Percentiles rank a stretch among this genome's conserved stretches.
These are phyloP conservation scores for Glaciozyma antarctica DNA, from an alignment of 768 basidiomycete species.

Conservation along the genomic window DNA sequence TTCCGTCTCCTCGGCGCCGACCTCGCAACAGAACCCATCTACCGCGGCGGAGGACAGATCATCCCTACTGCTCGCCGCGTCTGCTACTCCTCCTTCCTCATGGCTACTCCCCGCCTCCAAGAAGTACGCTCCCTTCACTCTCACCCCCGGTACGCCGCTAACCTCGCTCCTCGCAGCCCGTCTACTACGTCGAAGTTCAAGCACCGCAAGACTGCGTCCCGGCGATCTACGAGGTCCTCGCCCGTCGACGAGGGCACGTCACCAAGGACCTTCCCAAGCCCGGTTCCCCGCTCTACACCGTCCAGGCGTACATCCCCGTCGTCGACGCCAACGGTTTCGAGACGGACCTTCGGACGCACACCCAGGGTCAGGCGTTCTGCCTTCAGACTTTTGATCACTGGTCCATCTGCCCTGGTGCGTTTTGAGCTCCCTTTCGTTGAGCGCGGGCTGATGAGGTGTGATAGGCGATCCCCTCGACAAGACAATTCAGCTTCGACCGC, in stretches of 20 bases:
- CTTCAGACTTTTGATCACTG: slow-evolving; percentile 96
- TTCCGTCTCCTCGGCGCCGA: slow-evolving; percentile 90
- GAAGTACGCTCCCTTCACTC: slow-evolving; percentile 36
- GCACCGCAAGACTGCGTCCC: slow-evolving; percentile 98
- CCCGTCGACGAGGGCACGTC: slow-evolving; percentile 97
- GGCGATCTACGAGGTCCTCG: slow-evolving; percentile 94
- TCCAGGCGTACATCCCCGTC: slow-evolving; percentile 95
- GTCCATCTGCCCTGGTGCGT: slow-evolving; percentile 88
- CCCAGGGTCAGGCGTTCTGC: slow-evolving; percentile 98
- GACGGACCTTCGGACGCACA: slow-evolving; percentile 92
- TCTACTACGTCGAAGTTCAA: slow-evolving; percentile 99
- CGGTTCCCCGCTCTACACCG: slow-evolving; percentile 92
- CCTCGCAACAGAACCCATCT: slow-evolving; percentile 90
- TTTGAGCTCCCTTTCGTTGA: slow-evolving; percentile 8
- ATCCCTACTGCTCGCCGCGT: slow-evolving; percentile 98
- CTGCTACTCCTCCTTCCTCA: slow-evolving; percentile 97
- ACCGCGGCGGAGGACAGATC: slow-evolving; percentile 94
- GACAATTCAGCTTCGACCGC: slow-evolving; percentile 84
- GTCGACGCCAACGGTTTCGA: slow-evolving; percentile 99
- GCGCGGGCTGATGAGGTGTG: not conserved
- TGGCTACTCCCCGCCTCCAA: slow-evolving; percentile 50
- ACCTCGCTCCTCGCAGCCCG: slow-evolving; percentile 56
- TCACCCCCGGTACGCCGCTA: not conserved
- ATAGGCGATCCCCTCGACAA: slow-evolving; percentile 95
- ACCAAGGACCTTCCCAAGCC: slow-evolving; percentile 97